Evolutionary conservation across 129 eudicot genomes (phyloP).

Genomic region (Tagetes erecta): DNA sequence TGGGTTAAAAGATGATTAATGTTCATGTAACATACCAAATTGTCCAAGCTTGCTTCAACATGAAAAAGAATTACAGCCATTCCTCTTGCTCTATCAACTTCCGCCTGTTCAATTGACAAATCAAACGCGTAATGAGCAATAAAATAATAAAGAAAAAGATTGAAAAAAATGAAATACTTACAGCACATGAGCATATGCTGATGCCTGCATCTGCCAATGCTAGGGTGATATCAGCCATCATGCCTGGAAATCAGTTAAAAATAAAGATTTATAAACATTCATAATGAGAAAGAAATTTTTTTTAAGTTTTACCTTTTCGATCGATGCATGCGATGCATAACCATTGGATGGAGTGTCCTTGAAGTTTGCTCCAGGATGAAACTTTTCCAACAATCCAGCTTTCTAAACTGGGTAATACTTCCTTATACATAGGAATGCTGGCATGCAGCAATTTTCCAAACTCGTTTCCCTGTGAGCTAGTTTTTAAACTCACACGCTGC

Average conservation of each 20-base stretch:
- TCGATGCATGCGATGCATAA: constrained; percentile 72
- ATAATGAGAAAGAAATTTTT: neutral
- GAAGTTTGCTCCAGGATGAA: constrained; percentile 69
- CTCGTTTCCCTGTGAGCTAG: constrained; percentile 57
- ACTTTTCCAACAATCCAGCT: constrained; percentile 74
- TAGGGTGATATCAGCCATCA: constrained; percentile 76
- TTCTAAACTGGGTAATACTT: constrained; percentile 74
- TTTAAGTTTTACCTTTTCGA: constrained; percentile 58
- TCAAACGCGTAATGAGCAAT: constrained; percentile 2
- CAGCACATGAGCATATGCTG: constrained; percentile 84
- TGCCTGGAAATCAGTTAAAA: constrained; percentile 44
- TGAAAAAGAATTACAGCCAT: constrained; percentile 82
- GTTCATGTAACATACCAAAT: constrained; percentile 52
- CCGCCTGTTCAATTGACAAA: constrained; percentile 54
- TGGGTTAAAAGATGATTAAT: neutral
- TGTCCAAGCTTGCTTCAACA: constrained; percentile 71
- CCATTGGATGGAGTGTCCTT: constrained; percentile 91
- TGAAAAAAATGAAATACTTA: constrained; percentile 38
- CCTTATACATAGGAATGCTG: constrained; percentile 65
- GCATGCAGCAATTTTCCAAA: constrained; percentile 66
- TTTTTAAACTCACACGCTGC: constrained; percentile 66
- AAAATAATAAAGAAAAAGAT: neutral
- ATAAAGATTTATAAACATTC: constrained; percentile 14
- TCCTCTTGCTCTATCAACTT: constrained; percentile 67
- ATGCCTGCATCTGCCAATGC: constrained; percentile 73